These are phyloP conservation scores for Cicer yamashitae DNA, from an alignment of 306 rosid genomes.

Conservation along the genomic window DNA sequence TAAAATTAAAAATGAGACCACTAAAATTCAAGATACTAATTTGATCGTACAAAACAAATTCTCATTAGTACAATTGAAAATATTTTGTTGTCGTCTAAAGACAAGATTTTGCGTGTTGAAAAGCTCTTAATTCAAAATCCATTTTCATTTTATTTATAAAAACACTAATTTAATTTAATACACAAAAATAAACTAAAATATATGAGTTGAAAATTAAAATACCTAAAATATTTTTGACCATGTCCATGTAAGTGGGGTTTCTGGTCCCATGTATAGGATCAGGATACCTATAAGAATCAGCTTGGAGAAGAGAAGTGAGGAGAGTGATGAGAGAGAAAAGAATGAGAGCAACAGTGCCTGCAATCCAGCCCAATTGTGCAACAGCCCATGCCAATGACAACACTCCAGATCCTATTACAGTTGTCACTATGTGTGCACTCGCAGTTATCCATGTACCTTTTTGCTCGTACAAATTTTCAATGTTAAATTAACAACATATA, in stretches of 20 bases:
- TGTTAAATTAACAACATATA: background rate
- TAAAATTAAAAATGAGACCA: too few species aligned
- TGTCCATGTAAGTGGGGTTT: slow-evolving; percentile 45
- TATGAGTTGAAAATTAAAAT: background rate
- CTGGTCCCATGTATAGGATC: slow-evolving; percentile 50
- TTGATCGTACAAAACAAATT: too few species aligned
- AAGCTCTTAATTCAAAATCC: too few species aligned
- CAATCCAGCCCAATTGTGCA: slow-evolving; percentile 61
- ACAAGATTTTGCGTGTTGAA: too few species aligned
- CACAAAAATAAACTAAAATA: too few species aligned
- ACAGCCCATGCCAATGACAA: slow-evolving; percentile 54
- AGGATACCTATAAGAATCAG: slow-evolving; percentile 52
- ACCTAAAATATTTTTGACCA: slow-evolving; percentile 54
- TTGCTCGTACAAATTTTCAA: background rate
- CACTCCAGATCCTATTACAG: slow-evolving; percentile 62
- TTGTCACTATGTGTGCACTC: slow-evolving; percentile 56
- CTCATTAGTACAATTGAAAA: too few species aligned
- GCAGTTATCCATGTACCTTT: slow-evolving; percentile 58
- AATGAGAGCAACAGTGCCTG: slow-evolving; percentile 22
- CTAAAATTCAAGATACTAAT: too few species aligned
- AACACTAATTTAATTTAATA: too few species aligned
- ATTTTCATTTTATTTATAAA: too few species aligned
- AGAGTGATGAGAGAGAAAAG: slow-evolving; percentile 45
- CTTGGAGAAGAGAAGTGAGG: slow-evolving; percentile 43
- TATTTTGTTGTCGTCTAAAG: too few species aligned